Percentiles rank a stretch among this genome's conserved stretches.
These are phyloP conservation scores for Arthromyces matolae DNA, from an alignment of 768 basidiomycete species.

Conservation along the genomic window DNA sequence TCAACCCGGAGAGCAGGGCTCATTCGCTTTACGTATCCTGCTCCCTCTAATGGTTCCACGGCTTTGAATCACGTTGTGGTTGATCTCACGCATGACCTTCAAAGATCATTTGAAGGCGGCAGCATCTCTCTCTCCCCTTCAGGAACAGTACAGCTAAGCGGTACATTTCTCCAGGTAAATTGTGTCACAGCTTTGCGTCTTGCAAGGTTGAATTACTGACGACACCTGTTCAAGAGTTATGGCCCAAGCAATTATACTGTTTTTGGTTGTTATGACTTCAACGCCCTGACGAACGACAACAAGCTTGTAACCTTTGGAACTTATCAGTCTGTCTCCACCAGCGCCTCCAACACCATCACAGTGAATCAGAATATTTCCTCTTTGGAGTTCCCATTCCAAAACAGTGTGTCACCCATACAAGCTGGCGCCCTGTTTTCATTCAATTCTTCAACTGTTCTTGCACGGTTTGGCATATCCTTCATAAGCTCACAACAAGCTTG, in stretches of 20 bases:
- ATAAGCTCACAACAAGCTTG: constrained; percentile 51
- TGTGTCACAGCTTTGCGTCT: neutral
- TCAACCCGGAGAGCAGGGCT: constrained; percentile 57
- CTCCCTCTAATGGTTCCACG: constrained; percentile 19
- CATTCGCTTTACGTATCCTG: constrained; percentile 56
- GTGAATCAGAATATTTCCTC: constrained; percentile 30
- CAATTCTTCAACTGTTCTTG: constrained; percentile 34
- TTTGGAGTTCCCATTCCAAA: constrained; percentile 36
- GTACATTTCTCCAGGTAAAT: constrained; percentile 42
- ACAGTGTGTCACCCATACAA: constrained; percentile 35
- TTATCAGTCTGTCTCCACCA: constrained; percentile 33
- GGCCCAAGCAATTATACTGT: constrained; percentile 47
- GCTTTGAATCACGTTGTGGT: constrained; percentile 48
- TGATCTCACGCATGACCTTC: constrained; percentile 42
- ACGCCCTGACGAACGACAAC: constrained; percentile 21
- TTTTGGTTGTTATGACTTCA: constrained; percentile 46
- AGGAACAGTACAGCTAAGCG: constrained; percentile 36
- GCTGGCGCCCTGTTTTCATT: constrained; percentile 44
- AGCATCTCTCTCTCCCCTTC: constrained; percentile 28
- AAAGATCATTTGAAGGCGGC: constrained; percentile 46
- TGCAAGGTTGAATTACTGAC: neutral
- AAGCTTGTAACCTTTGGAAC: constrained; percentile 33
- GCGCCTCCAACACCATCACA: constrained; percentile 30
- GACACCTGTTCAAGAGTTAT: constrained; percentile 34
- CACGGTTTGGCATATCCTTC: constrained; percentile 60